Evolutionary conservation across 177 flowering plant species (phyloP).

Genomic region (Tripterygium wilfordii): DNA sequence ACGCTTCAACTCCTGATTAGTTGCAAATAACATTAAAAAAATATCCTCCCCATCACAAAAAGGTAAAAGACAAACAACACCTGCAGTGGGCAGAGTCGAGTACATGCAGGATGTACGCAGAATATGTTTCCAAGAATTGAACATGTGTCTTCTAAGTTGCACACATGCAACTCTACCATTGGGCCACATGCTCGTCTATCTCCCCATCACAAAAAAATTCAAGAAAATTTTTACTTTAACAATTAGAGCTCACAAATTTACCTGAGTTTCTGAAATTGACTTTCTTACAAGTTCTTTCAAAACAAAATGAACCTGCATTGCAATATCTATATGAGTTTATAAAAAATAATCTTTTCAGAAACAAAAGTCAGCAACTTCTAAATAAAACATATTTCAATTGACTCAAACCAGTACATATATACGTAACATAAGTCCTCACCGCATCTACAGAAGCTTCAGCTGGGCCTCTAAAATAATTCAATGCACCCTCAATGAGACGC

Average conservation of each 20-base stretch:
- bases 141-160: too few species aligned
- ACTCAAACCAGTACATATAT: neutral
- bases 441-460: conserved; percentile 66
- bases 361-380: neutral
- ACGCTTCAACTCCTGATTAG: conserved; percentile 36
- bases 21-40: neutral
- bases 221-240: too few species aligned
- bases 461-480: conserved; percentile 50
- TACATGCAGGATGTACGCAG: too few species aligned
- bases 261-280: conserved; percentile 54
- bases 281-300: conserved; percentile 52
- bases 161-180: too few species aligned
- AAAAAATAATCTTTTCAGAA: neutral
- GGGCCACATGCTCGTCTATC: too few species aligned
- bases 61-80: too few species aligned
- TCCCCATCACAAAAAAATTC: too few species aligned
- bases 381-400: neutral
- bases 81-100: too few species aligned
- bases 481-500: conserved; percentile 44
- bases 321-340: conserved; percentile 3
- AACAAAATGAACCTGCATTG: conserved; percentile 50
- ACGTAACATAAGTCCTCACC: conserved; percentile 19
- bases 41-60: too few species aligned
- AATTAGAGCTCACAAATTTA: conserved; percentile 5
- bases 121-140: too few species aligned